Conservation (phyloP, 495 filamentous ascomycete genomes). For the Xylaria grammica region DNA sequence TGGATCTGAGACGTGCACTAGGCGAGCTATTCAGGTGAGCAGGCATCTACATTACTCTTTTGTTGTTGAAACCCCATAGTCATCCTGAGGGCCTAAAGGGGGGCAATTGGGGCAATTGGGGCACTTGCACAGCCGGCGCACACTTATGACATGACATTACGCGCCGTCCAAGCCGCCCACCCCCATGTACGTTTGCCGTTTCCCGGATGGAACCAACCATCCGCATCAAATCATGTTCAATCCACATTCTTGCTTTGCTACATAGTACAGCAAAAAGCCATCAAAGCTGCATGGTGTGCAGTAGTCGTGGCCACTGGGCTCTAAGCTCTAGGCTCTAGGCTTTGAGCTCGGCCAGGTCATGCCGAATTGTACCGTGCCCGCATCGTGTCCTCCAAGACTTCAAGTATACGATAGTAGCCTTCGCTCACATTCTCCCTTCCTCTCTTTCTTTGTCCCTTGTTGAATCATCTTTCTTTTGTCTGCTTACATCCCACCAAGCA, state of each 20-base stretch:
- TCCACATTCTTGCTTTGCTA: slow-evolving; percentile 9
- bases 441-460: not conserved
- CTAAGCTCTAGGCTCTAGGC: no score
- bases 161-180: slow-evolving; percentile 17
- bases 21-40: slow-evolving; percentile 13
- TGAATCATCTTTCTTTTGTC: not conserved
- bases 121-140: slow-evolving; percentile 4
- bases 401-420: not conserved
- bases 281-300: not conserved
- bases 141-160: slow-evolving; percentile 3
- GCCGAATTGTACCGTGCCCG: slow-evolving; percentile 11
- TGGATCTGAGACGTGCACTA: no score
- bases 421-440: not conserved
- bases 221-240: slow-evolving; percentile 10
- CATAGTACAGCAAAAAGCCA: not conserved
- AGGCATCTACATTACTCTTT: slow-evolving; percentile 13
- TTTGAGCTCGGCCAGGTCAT: slow-evolving; percentile 14
- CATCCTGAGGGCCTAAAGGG: slow-evolving; percentile 16
- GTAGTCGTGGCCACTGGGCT: not conserved
- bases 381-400: not conserved
- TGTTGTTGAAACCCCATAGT: not conserved
- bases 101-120: no score
- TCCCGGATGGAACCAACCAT: slow-evolving; percentile 2
- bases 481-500: not conserved
- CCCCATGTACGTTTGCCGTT: slow-evolving; percentile 17